phyloP scores from a whole-genome alignment of 1,284 basidiomycete genomes.

The Naganishia sp. region DNA sequence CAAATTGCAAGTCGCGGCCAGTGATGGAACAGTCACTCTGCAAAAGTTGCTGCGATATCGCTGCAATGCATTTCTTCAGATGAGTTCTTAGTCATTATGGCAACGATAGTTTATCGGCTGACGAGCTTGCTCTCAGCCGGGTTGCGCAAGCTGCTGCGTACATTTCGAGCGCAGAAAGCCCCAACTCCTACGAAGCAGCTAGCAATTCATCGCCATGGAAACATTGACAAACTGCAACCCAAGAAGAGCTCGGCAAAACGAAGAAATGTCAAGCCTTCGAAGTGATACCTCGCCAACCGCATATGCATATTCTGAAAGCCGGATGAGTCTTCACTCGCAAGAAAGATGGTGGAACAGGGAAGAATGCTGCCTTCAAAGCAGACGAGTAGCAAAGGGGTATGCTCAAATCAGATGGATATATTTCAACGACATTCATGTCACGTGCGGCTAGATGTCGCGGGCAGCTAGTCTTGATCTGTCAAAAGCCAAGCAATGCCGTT shows the following conservation, averaged over 20 bases:
- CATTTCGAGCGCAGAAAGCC: too few species aligned
- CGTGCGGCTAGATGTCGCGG: slow-evolving; percentile 35
- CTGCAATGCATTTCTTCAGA: too few species aligned
- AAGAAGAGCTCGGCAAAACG: slow-evolving; percentile 36
- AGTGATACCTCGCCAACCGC: neutral
- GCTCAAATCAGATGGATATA: slow-evolving; percentile 49
- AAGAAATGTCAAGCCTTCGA: slow-evolving; percentile 35
- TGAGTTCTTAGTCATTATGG: too few species aligned
- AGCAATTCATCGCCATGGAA: neutral
- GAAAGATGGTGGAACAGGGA: neutral
- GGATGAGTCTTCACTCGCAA: slow-evolving; percentile 29
- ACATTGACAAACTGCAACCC: slow-evolving; percentile 34
- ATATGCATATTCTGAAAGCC: neutral
- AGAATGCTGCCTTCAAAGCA: too few species aligned
- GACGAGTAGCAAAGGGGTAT: slow-evolving; percentile 28
- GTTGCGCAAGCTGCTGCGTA: too few species aligned
- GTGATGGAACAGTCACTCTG: too few species aligned
- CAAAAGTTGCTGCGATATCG: too few species aligned
- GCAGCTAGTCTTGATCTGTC: too few species aligned
- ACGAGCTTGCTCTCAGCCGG: too few species aligned
- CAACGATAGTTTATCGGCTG: too few species aligned
- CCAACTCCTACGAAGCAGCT: slow-evolving; percentile 1
- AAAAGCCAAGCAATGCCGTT: too few species aligned
- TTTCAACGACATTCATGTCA: slow-evolving; percentile 36
- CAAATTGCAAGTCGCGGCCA: too few species aligned